These are phyloP conservation scores for Blastobotrys peoriensis DNA, from an alignment of 805 yeast genomes.

Conservation along the genomic window DNA sequence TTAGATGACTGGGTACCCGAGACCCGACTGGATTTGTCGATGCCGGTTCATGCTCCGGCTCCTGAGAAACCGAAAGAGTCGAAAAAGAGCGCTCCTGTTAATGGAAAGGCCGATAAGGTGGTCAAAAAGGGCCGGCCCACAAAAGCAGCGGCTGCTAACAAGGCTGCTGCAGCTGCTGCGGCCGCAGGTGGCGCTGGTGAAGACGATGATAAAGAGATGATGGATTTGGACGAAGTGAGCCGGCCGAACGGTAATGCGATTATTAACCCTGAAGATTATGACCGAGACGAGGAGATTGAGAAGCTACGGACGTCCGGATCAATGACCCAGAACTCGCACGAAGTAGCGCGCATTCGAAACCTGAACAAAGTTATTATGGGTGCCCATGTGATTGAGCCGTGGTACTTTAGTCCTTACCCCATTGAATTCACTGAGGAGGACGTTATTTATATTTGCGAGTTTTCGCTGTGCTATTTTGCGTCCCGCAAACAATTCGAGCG, in stretches of 20 bases:
- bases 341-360: constrained; percentile 87
- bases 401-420: constrained; percentile 99
- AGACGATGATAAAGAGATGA: constrained; percentile 47
- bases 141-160: constrained; percentile 16
- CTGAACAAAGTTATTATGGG: constrained; percentile 76
- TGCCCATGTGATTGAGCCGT: constrained; percentile 88
- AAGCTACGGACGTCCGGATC: constrained; percentile 92
- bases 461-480: constrained; percentile 81
- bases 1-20: constrained; percentile 89
- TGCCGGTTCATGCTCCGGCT: constrained; percentile 67
- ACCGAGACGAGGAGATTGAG: constrained; percentile 88
- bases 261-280: constrained; percentile 61
- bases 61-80: constrained; percentile 38
- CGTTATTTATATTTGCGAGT: constrained; percentile 84
- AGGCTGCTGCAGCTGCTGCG: constrained; percentile 31
- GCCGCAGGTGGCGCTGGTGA: too few species aligned
- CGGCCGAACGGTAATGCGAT: constrained; percentile 67
- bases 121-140: constrained; percentile 20
- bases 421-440: constrained; percentile 91
- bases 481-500: constrained; percentile 88
- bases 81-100: constrained; percentile 6
- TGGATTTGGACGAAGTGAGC: constrained; percentile 70
- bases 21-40: constrained; percentile 63
- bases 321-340: constrained; percentile 85
- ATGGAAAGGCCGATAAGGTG: constrained; percentile 33